Conservation (phyloP, 306 rosid species). For the Inga leiocalycina region DNA sequence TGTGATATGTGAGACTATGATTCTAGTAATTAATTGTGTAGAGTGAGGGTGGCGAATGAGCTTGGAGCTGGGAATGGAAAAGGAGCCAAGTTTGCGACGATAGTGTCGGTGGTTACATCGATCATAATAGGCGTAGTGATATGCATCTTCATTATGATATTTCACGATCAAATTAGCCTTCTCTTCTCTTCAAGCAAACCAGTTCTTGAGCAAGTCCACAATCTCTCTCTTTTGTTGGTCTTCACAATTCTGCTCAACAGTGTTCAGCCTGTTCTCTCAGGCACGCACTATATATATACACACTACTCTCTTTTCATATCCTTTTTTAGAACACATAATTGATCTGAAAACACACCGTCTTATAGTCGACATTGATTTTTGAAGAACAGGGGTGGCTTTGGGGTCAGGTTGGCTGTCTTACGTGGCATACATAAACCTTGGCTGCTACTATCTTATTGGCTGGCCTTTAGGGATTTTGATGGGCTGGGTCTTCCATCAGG, state of each 20-base stretch:
- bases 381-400: constrained; percentile 53
- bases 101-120: constrained; percentile 62
- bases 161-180: constrained; percentile 51
- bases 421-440: constrained; percentile 83
- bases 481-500: constrained; percentile 70
- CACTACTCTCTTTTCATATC: too few species aligned
- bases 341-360: too few species aligned
- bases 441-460: constrained; percentile 77
- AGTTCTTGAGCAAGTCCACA: constrained; percentile 57
- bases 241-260: constrained; percentile 77
- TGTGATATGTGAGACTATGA: too few species aligned
- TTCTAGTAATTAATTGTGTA: constrained; percentile 10
- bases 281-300: constrained; percentile 1
- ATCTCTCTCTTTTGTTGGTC: constrained; percentile 67
- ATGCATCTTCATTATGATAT: constrained; percentile 49
- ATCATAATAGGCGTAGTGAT: constrained; percentile 58
- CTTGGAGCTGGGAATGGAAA: constrained; percentile 85
- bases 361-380: too few species aligned
- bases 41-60: constrained; percentile 89
- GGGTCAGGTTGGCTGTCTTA: constrained; percentile 92
- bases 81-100: constrained; percentile 80
- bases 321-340: too few species aligned
- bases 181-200: constrained; percentile 61
- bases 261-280: constrained; percentile 79
- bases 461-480: constrained; percentile 66